Evolutionary conservation across 2,329 filamentous ascomycete species (phyloP).

Genomic region (Fusarium piperis): DNA sequence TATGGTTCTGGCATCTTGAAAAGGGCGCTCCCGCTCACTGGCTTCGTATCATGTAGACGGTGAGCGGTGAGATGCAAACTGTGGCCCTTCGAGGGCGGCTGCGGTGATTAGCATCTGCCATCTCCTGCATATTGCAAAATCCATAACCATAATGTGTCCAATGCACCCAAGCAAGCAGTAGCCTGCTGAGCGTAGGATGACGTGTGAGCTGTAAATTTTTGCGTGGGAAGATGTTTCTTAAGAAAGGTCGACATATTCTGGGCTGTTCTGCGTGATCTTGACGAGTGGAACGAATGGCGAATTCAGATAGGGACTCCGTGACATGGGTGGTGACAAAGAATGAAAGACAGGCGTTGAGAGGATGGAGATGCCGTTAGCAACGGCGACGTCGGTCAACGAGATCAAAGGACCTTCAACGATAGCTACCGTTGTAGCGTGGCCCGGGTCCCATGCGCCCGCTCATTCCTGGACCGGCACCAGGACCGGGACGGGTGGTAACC

Average conservation of each 20-base stretch:
- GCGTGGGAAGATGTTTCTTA: constrained; percentile 60
- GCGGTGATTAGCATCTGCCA: constrained; percentile 44
- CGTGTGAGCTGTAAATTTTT: constrained; percentile 64
- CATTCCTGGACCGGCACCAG: constrained; percentile 76
- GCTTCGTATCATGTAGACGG: constrained; percentile 23
- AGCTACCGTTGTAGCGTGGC: constrained; percentile 66
- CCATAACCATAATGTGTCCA: constrained; percentile 71
- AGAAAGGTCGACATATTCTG: constrained; percentile 58
- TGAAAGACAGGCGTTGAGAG: constrained; percentile 27
- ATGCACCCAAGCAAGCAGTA: constrained; percentile 62
- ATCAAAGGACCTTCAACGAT: constrained; percentile 56
- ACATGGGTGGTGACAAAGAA: constrained; percentile 40
- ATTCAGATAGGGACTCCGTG: constrained; percentile 41
- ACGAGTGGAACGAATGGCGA: constrained; percentile 45
- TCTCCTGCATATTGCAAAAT: constrained; percentile 64
- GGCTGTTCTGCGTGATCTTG: constrained; percentile 50
- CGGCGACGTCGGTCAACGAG: not conserved
- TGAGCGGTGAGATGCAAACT: constrained; percentile 40
- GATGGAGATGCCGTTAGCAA: not conserved
- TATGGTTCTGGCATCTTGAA: constrained; percentile 24
- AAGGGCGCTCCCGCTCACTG: constrained; percentile 12
- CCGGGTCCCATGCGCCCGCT: constrained; percentile 66
- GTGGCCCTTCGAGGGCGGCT: constrained; percentile 20
- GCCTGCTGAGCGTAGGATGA: constrained; percentile 66
- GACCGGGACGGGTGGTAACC: constrained; percentile 86